Evolutionary conservation across 1,284 basidiomycete genomes (phyloP), one percentile per base, ranked within the genome.

Genomic region (Rhodotorula sp.): DNA sequence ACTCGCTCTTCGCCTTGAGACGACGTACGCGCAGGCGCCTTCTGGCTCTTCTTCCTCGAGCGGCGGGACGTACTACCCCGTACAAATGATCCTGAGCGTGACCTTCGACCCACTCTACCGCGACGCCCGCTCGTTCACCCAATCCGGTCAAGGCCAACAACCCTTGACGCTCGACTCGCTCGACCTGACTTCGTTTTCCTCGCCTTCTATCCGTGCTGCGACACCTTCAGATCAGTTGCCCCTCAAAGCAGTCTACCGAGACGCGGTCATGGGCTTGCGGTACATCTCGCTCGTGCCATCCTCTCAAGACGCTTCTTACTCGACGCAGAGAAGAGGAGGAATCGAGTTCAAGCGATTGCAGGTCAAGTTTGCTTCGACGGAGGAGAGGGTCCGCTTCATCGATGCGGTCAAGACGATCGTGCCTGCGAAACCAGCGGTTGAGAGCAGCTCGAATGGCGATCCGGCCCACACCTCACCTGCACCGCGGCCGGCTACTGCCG

Each of bases 241-340:
- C 11, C 64, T 70, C 58, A 70, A 70, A 44, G 64, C 61, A 0
- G 68, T 70, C 27, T 70, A 63, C 64, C 55, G 62, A 11, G 64
- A 66, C 36, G 64, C 65, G 7, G 58, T 61, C 22, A 51, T 70
- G 47, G 68, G 64, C 1, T 4, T 70, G 30, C n/a, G 68, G 29
- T 70, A 70, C 54, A n/a, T 70, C 39, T 20, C 34, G 30, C 58
- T 60, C 6, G 32, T 34, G 24, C 20, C 48, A 32, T 20, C 15
- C 47, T 22, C 29, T 22, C 55, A 39, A 36, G 32, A 19, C 36
- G 55, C n/a, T 17, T 44, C 39, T 44, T 44, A 10, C 19, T 15
- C 39, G 11, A 13, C 39, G 39, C 39, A 44, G 39, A 44, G 39
- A 44, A 44, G 39, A 10, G 39, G 13, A 44, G 39, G 39, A 13